Percentiles rank a stretch among this genome's conserved stretches.
phyloP scores from a whole-genome alignment of 345 rosid species.

The Pelargonium nanum region DNA sequence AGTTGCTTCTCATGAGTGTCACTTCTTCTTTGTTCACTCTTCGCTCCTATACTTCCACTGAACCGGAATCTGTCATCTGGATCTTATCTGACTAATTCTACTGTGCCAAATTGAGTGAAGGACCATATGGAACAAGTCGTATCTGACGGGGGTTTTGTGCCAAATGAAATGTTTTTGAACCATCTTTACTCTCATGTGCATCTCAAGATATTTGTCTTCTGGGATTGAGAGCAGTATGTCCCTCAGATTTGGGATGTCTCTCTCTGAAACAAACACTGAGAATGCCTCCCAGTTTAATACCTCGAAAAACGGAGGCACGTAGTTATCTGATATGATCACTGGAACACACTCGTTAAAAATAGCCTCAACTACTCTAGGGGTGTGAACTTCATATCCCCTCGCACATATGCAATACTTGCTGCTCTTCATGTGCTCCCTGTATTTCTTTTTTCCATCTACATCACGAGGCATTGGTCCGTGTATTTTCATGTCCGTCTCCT shows the following conservation, averaged over 20 bases:
- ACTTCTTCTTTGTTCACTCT: no score
- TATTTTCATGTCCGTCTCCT: slow-evolving; percentile 70
- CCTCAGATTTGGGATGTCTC: slow-evolving; percentile 54
- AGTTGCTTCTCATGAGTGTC: no score
- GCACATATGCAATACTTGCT: slow-evolving; percentile 86
- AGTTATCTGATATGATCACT: slow-evolving; percentile 78
- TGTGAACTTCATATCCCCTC: slow-evolving; percentile 82
- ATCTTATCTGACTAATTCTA: slow-evolving; percentile 42
- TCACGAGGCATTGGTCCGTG: slow-evolving; percentile 63
- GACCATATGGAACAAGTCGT: slow-evolving; percentile 68
- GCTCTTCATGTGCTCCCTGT: slow-evolving; percentile 73
- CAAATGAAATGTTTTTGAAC: slow-evolving; percentile 85
- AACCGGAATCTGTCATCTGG: slow-evolving; percentile 25
- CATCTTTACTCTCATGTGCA: slow-evolving; percentile 56
- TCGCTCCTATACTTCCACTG: not conserved
- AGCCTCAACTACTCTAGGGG: slow-evolving; percentile 77
- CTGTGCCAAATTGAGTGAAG: slow-evolving; percentile 78
- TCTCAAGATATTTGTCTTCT: slow-evolving; percentile 42
- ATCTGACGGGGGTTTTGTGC: slow-evolving; percentile 67
- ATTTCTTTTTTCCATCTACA: slow-evolving; percentile 39
- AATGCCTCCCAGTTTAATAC: slow-evolving; percentile 68
- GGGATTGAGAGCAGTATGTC: slow-evolving; percentile 54
- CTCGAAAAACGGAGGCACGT: slow-evolving; percentile 85
- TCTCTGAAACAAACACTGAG: slow-evolving; percentile 70
- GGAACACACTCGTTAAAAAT: slow-evolving; percentile 71